A percentile compares a stretch with the other conserved stretches of the same genome.
These are phyloP conservation scores for Saccharomycopsis fodiens DNA, from an alignment of 805 yeast species.

Conservation along the genomic window DNA sequence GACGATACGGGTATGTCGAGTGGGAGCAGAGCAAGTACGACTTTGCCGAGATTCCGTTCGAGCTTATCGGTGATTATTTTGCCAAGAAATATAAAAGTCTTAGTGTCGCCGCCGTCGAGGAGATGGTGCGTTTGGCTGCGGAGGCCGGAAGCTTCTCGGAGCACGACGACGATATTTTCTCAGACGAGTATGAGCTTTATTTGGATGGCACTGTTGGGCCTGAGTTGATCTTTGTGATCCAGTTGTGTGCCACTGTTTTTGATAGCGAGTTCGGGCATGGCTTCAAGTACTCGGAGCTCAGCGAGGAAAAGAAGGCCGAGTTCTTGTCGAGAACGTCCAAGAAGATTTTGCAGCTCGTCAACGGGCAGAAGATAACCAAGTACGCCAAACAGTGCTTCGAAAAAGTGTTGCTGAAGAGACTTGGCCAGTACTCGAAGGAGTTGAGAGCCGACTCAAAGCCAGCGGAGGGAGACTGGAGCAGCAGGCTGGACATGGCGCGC, in stretches of 20 bases:
- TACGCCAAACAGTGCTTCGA: slow-evolving; percentile 26
- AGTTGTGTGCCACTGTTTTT: slow-evolving; percentile 38
- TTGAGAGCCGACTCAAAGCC: neutral
- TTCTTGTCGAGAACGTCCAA: slow-evolving; percentile 43
- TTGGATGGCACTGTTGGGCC: slow-evolving; percentile 47
- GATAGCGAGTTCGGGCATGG: slow-evolving; percentile 24
- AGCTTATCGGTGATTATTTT: slow-evolving; percentile 34
- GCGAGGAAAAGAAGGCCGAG: slow-evolving; percentile 22
- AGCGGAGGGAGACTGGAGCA: neutral
- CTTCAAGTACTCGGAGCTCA: slow-evolving; percentile 20
- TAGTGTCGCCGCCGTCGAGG: slow-evolving; percentile 26
- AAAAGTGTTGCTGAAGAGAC: slow-evolving; percentile 29
- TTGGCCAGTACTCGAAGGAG: slow-evolving; percentile 41
- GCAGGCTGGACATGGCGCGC: slow-evolving; percentile 39
- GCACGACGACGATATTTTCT: slow-evolving; percentile 24
- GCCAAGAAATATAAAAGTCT: slow-evolving; percentile 20
- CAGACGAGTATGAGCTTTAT: slow-evolving; percentile 60
- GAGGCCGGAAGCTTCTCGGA: slow-evolving; percentile 29
- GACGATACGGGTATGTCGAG: slow-evolving; percentile 91
- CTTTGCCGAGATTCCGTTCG: slow-evolving; percentile 65
- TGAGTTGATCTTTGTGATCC: slow-evolving; percentile 50
- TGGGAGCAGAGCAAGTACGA: slow-evolving; percentile 63
- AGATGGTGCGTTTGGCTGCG: slow-evolving; percentile 31
- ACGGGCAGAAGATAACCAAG: slow-evolving; percentile 40
- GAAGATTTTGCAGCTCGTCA: slow-evolving; percentile 56